phyloP scores from a whole-genome alignment of 441 rosid species.

The Mallotus japonicus region DNA sequence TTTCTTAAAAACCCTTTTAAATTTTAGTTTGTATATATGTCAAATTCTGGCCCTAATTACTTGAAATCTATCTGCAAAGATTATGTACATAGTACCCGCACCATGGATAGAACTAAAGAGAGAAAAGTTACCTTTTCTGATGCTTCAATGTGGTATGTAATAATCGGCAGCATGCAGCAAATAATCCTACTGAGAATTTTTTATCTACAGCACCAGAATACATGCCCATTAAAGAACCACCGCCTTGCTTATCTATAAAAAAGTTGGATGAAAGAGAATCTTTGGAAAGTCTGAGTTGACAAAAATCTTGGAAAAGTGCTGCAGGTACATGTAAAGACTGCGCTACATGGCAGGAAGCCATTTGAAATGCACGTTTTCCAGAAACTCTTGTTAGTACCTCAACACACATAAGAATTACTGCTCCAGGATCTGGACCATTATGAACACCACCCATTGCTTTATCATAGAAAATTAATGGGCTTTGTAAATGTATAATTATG shows the following conservation, averaged over 20 bases:
- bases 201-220: constrained; percentile 38
- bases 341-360: constrained; percentile 76
- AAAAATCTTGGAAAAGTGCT: constrained; percentile 58
- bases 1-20: not conserved
- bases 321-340: constrained; percentile 71
- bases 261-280: constrained; percentile 26
- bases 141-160: constrained; percentile 74
- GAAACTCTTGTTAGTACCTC: constrained; percentile 78
- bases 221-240: constrained; percentile 24
- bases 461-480: constrained; percentile 57
- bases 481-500: constrained; percentile 73
- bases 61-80: constrained; percentile 7
- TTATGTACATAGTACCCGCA: not conserved
- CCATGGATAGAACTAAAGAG: constrained; percentile 4
- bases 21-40: not conserved
- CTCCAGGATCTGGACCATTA: constrained; percentile 72
- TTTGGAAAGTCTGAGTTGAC: constrained; percentile 35
- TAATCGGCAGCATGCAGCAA: constrained; percentile 70
- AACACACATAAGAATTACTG: constrained; percentile 83
- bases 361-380: constrained; percentile 62
- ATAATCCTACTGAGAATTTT: constrained; percentile 54
- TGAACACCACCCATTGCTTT: constrained; percentile 25
- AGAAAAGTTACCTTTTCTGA: constrained; percentile 57
- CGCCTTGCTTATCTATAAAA: constrained; percentile 30
- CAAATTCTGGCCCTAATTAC: constrained; percentile 10